Percentiles rank a stretch among this genome's conserved stretches.
These are phyloP conservation scores for Pythium phragmitis DNA, from an alignment of 352 stramenopile genomes.

Conservation along the genomic window DNA sequence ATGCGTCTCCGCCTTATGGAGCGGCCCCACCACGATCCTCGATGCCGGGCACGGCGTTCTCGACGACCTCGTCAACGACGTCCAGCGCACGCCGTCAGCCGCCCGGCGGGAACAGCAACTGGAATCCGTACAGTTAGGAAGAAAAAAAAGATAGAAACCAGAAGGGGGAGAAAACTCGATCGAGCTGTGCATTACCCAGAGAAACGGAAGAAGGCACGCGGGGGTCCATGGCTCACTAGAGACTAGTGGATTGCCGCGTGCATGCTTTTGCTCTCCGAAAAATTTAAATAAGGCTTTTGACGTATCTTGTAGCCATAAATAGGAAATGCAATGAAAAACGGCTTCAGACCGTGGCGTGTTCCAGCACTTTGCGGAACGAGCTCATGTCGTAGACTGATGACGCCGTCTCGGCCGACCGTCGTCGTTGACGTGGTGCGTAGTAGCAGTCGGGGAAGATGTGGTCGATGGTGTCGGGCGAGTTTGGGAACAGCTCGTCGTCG, in stretches of 20 bases:
- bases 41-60: slow-evolving; percentile 15
- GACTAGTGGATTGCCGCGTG: not conserved
- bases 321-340: not conserved
- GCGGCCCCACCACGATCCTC: slow-evolving; percentile 8
- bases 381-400: slow-evolving; percentile 42
- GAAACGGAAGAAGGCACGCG: not conserved
- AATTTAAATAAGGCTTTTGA: not conserved
- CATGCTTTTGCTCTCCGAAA: not conserved
- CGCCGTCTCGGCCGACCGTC: slow-evolving; percentile 20
- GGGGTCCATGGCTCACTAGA: not conserved
- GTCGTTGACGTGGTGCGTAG: slow-evolving; percentile 2
- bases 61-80: slow-evolving; percentile 16
- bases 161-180: not conserved
- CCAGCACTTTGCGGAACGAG: slow-evolving; percentile 42
- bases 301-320: slow-evolving; percentile 5
- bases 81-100: slow-evolving; percentile 41
- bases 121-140: slow-evolving; percentile 43
- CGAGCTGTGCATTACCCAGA: not conserved
- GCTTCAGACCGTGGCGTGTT: slow-evolving; percentile 12
- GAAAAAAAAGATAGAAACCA: not conserved
- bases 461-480: slow-evolving; percentile 39
- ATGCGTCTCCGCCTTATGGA: not conserved
- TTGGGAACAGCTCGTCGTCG: slow-evolving; percentile 33
- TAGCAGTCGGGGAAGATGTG: slow-evolving; percentile 26
- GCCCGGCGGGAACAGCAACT: slow-evolving; percentile 62